These are phyloP conservation scores for Rhizophlyctis rosea DNA, from an alignment of 192 early-diverging fungal genomes.

Conservation along the genomic window DNA sequence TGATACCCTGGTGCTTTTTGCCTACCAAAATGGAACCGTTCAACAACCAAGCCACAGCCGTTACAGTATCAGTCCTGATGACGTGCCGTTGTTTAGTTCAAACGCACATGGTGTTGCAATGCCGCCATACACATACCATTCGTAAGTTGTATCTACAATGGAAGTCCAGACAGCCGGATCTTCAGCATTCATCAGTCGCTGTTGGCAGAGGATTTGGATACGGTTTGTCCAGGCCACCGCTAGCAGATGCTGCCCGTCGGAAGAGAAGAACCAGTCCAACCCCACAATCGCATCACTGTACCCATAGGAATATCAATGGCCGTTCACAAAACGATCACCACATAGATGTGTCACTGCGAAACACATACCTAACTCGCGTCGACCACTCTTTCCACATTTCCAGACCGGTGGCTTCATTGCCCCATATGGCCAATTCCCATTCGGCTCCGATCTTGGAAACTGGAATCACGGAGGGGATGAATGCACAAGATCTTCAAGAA, in stretches of 20 bases:
- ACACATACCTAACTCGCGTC: slow-evolving; percentile 31
- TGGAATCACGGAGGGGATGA: neutral
- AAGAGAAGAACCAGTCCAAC: slow-evolving; percentile 71
- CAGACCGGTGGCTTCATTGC: slow-evolving; percentile 40
- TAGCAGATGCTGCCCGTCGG: slow-evolving; percentile 69
- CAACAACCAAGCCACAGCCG: slow-evolving; percentile 34
- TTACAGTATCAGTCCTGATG: slow-evolving; percentile 23
- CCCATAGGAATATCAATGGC: too few relatives aligned
- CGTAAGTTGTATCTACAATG: slow-evolving; percentile 53
- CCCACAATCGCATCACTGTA: slow-evolving; percentile 49
- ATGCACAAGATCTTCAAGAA: neutral
- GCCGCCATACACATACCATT: slow-evolving; percentile 35
- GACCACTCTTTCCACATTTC: slow-evolving; percentile 44
- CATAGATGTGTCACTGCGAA: too few relatives aligned
- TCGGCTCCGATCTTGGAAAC: slow-evolving; percentile 12
- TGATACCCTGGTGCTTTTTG: slow-evolving; percentile 48
- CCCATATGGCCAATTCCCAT: slow-evolving; percentile 41
- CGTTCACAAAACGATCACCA: too few relatives aligned
- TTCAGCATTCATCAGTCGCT: slow-evolving; percentile 37
- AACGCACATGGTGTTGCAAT: neutral
- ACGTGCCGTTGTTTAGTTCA: neutral
- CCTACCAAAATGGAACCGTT: slow-evolving; percentile 60
- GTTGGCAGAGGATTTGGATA: slow-evolving; percentile 62
- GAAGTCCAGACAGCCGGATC: slow-evolving; percentile 47
- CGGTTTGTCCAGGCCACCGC: slow-evolving; percentile 54